phyloP scores from a whole-genome alignment of 2,329 filamentous ascomycete genomes.

The Coccinonectria pachysandricola region DNA sequence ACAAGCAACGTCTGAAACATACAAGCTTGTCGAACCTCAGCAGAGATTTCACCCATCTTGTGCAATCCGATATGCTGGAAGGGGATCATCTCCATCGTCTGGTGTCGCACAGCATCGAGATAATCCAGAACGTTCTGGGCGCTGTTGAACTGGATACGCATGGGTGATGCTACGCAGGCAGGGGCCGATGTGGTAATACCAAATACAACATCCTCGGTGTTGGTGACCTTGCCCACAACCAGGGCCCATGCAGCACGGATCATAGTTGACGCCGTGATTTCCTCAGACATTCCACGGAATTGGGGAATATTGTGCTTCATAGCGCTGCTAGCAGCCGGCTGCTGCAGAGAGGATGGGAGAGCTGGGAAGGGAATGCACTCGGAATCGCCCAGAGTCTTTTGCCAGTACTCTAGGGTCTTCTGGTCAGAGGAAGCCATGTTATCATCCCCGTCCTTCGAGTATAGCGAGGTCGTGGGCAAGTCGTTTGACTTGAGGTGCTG shows the following conservation, averaged over 20 bases:
- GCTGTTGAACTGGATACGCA: conserved; percentile 17
- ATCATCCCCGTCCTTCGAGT: too few relatives aligned
- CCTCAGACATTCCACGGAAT: conserved; percentile 1
- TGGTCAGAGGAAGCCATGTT: too few relatives aligned
- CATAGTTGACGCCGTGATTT: conserved; percentile 10
- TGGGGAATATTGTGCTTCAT: conserved; percentile 1
- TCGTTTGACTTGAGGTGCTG: too few relatives aligned
- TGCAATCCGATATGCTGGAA: conserved; percentile 8
- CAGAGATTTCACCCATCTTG: conserved; percentile 2
- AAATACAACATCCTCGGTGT: conserved; percentile 13
- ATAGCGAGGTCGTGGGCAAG: too few relatives aligned
- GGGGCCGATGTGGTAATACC: too few relatives aligned
- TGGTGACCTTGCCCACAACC: conserved; percentile 8
- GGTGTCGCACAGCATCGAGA: conserved; percentile 24
- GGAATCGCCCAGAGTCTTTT: background rate
- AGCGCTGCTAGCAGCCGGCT: conserved; percentile 1
- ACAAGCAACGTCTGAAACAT: conserved; percentile 6
- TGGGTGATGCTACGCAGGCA: too few relatives aligned
- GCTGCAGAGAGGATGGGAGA: conserved; percentile 1
- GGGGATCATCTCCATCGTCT: conserved; percentile 6
- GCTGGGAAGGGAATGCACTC: conserved; percentile 4
- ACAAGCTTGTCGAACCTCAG: background rate
- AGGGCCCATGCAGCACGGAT: conserved; percentile 21
- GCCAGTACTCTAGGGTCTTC: conserved; percentile 7
- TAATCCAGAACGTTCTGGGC: conserved; percentile 24